Percentiles rank a stretch among this genome's conserved stretches.
phyloP scores from a whole-genome alignment of 73 alveolate genomes.

The Tetrahymena borealis region DNA sequence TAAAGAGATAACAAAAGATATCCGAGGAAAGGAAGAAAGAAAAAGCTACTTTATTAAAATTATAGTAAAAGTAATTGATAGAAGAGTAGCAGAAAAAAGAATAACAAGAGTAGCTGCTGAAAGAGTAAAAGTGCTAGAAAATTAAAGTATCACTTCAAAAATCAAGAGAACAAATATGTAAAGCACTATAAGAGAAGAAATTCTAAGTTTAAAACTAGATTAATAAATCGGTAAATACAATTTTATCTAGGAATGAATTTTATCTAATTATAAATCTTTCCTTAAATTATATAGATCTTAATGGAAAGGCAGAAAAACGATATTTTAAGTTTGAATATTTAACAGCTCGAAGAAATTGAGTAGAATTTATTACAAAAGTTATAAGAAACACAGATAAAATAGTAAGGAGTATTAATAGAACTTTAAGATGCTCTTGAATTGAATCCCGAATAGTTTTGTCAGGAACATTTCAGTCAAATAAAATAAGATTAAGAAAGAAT shows the following conservation, averaged over 20 bases:
- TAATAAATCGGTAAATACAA: not conserved
- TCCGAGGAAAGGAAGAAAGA: not conserved
- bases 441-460: not conserved
- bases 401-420: not conserved
- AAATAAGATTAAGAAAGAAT: not conserved
- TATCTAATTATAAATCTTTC: not conserved
- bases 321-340: not conserved
- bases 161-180: not conserved
- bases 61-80: not conserved
- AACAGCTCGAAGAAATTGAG: not conserved
- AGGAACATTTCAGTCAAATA: not conserved
- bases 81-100: not conserved
- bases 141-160: not conserved
- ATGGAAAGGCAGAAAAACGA: not conserved
- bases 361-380: not conserved
- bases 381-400: not conserved
- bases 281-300: not conserved
- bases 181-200: not conserved
- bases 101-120: not conserved
- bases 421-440: not conserved
- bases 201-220: not conserved
- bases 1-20: not conserved
- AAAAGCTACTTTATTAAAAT: not conserved
- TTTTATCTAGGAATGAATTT: not conserved
- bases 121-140: not conserved